Evolutionary conservation across 495 filamentous ascomycete species (phyloP), one percentile per base, ranked within the genome.

Genomic region (Xylaria nigripes): DNA sequence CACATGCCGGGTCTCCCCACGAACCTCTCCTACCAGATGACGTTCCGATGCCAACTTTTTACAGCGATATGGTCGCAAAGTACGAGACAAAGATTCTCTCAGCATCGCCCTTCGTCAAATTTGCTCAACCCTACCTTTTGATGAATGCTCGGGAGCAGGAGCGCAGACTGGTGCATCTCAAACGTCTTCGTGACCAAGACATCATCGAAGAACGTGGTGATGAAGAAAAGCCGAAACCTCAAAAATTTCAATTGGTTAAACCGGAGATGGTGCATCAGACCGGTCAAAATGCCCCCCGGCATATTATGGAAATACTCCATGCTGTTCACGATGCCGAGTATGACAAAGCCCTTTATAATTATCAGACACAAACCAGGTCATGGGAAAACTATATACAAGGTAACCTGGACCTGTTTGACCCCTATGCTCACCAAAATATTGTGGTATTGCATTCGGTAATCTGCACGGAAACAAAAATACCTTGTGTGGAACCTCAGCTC

Each of bases 311-410:
- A 65, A 87, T 96, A 36, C 70, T 99, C 22, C 87, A 89, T 63
- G 94, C 93, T 29, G 90, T 95, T 15, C 90, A 96, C 68, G 87
- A 95, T 62, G 88, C 90, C 15, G 94, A 99, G 62, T 96, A 95
- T 61, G 93, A 97, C 65, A 91, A 92, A 68, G 92, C 91, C 10
- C 69, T 94, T 30, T 89, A 97, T 67, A 89, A 90, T 54, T 97
- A 96, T 64, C 81, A 89, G 65, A 96, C 91, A 0, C 93, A 97
- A 67, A 95, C 89, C 52, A 79, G 86, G 42, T 90, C 96, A 57
- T 97, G 93, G 92, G 94, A 97, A 59, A 86, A 87, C 19, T 95
- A 94, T 55, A 82, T 95, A 6, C 76, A 89, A 30, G 87, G 86
- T 16, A 90, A 86, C 49, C 73, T 83, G 49, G 85, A 91, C 60